Percentiles rank a stretch among this genome's conserved stretches.
These are phyloP conservation scores for Amanita exitialis DNA, from an alignment of 768 basidiomycete genomes.

Conservation along the genomic window DNA sequence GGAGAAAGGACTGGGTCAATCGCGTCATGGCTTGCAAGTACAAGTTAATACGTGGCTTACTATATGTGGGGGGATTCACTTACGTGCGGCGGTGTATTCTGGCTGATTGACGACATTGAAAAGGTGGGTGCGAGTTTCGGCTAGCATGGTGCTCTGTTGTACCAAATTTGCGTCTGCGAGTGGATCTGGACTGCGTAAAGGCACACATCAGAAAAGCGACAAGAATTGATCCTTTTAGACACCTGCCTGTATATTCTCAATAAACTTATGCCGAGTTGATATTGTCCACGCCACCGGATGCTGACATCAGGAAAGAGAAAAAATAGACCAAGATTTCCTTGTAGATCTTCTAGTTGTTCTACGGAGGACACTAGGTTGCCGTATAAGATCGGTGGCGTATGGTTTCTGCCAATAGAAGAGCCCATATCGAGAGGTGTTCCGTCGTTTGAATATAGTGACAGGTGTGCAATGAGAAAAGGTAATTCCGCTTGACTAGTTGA, in stretches of 20 bases:
- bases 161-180: constrained; percentile 40
- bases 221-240: constrained; percentile 6
- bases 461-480: constrained; percentile 79
- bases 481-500: constrained; percentile 64
- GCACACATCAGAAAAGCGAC: background rate
- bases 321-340: constrained; percentile 74
- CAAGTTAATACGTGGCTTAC: background rate
- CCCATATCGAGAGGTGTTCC: constrained; percentile 58
- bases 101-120: constrained; percentile 73
- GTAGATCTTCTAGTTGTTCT: constrained; percentile 69
- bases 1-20: constrained; percentile 40
- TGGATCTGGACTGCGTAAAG: constrained; percentile 26
- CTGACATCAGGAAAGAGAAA: constrained; percentile 91
- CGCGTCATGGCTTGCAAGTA: constrained; percentile 30
- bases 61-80: constrained; percentile 17
- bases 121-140: constrained; percentile 57
- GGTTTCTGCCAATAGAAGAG: constrained; percentile 38
- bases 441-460: constrained; percentile 66
- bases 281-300: constrained; percentile 68
- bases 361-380: constrained; percentile 81
- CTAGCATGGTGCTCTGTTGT: constrained; percentile 55
- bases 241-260: constrained; percentile 68
- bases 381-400: constrained; percentile 58
- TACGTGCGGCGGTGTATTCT: constrained; percentile 75
- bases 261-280: constrained; percentile 64